Evolutionary conservation across 441 rosid genomes (phyloP), one percentile per base, ranked within the genome.

Genomic region (Gossypium davidsonii): DNA sequence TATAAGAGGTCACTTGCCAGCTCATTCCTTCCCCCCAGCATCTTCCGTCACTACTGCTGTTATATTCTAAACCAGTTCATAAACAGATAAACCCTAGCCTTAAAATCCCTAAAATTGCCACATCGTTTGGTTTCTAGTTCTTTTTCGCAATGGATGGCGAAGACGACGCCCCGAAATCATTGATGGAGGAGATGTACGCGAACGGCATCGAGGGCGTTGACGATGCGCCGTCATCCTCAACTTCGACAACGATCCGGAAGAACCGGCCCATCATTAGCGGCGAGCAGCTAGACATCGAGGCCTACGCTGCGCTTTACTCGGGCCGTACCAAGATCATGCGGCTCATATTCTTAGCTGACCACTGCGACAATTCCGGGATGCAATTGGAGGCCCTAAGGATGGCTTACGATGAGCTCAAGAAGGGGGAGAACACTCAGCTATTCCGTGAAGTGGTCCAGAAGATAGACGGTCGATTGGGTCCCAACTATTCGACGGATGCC

Each of bases 401-500:
- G 92, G 98, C 98, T 17, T 91, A 91, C 71, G 99, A 95, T 14
- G 98, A 93, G 83, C 85, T 89, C 78, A 95, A 91, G 81, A 91
- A 87, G 72, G 97, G 98, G 11, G 98, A 93, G 89, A 90, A 93
- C 83, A 87, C 97, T 31, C 92, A 83, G 83, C 80, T 90, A 34
- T 90, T 88, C 63, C 86, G 92, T 53, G 99, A 95, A 25, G 91
- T 91, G 10, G 97, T 86, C 52, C 84, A 71, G 73, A 93, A 80
- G 86, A 87, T 93, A 58, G 83, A 77, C 11, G 97, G 97, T 31
- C 84, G 81, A 58, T 79, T 91, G 69, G 98, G 99, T 2, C 80
- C 84, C 1, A 78, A 76, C 67, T 91, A 91, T 44, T 72, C 17
- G 15, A 79, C 83, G 91, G 97, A 95, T 71, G 46, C 67, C 7